Evolutionary conservation across 768 basidiomycete species (phyloP), one percentile per base, ranked within the genome.

Genomic region (Kondoa subrosea): DNA sequence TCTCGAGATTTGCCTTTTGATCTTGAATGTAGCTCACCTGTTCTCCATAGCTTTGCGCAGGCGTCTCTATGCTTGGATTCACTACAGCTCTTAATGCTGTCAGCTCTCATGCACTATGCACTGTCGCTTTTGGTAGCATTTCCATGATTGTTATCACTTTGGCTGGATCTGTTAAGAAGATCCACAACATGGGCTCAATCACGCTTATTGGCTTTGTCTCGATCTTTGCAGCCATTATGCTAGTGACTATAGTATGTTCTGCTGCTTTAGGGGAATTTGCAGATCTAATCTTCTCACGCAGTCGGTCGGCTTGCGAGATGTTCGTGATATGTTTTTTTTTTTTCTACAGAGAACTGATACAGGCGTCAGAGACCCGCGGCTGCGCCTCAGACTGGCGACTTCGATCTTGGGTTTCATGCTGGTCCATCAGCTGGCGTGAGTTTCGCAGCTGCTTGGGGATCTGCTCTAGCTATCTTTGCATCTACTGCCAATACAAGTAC

Each of bases 231-330:
- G 67, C 67, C 16, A 34, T 74, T 64, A 34, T 74, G 57, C 69
- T 71, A 25, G 72, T 75, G 27, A 69, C 71, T 17, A 70, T 72
- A 61, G 74, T 69, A 26, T 71, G 73, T 26, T 71, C 70, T 25
- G 68, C 73, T n/a, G 58, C 66, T 1, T 69, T 68, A 21, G 71
- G 74, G 15, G 73, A 74, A 1, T 69, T 71, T 15, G n/a, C n/a
- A n/a, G n/a, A n/a, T n/a, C n/a, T 60, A 61, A 1, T 73, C 74
- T 0, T 72, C 75, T 4, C 64, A 67, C 17, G 66, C 58, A 14
- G 70, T 69, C 1, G 68, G 69, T 56, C 15, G 0, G 71, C 66
- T 61, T 72, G 73, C 40, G 71, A 70, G 66, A 61, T 71, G 50
- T 56, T 76, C 30, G 67, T 68, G n/a, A 67, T 71, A 25, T 56